Conservation (phyloP, 1,284 basidiomycete species). For the Fomes fomentarius region DNA sequence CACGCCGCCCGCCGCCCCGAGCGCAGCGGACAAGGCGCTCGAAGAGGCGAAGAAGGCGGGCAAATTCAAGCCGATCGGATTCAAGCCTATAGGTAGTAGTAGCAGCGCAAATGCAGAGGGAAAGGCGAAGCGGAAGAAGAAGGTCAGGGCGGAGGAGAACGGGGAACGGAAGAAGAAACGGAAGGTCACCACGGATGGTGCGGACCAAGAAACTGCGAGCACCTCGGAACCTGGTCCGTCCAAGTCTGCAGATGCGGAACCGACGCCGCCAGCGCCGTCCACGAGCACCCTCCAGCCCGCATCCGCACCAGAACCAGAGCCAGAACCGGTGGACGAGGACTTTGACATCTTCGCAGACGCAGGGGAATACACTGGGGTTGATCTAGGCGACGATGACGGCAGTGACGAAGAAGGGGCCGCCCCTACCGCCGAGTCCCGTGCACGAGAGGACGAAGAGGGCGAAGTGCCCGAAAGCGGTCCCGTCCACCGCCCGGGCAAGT, state of each 20-base stretch:
- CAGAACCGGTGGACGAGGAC: slow-evolving; percentile 50
- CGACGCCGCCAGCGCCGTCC: not conserved
- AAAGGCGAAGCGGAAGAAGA: slow-evolving; percentile 37
- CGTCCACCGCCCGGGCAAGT: slow-evolving; percentile 18
- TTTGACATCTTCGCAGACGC: slow-evolving; percentile 86
- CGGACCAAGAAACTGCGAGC: not conserved
- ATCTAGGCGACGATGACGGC: slow-evolving; percentile 61
- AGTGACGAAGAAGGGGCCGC: slow-evolving; percentile 3
- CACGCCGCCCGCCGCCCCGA: slow-evolving; percentile 18
- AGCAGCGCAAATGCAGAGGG: slow-evolving; percentile 17
- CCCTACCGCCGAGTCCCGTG: not conserved
- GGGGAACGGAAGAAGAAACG: slow-evolving; percentile 39
- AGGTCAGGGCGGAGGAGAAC: slow-evolving; percentile 34
- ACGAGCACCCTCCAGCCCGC: slow-evolving; percentile 14
- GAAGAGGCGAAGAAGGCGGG: slow-evolving; percentile 61
- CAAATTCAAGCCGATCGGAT: slow-evolving; percentile 83
- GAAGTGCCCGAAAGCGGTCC: slow-evolving; percentile 10
- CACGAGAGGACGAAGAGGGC: slow-evolving; percentile 14
- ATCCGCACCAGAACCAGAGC: slow-evolving; percentile 30
- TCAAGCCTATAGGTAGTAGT: slow-evolving; percentile 56
- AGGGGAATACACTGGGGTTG: slow-evolving; percentile 80
- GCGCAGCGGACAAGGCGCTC: slow-evolving; percentile 34
- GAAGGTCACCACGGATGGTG: slow-evolving; percentile 41
- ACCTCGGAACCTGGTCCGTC: slow-evolving; percentile 16
- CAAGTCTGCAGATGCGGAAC: slow-evolving; percentile 19